A percentile compares a stretch with the other conserved stretches of the same genome.
These are phyloP conservation scores for Rhinocladiella similis DNA, from an alignment of 2,329 filamentous ascomycete species.

Conservation along the genomic window DNA sequence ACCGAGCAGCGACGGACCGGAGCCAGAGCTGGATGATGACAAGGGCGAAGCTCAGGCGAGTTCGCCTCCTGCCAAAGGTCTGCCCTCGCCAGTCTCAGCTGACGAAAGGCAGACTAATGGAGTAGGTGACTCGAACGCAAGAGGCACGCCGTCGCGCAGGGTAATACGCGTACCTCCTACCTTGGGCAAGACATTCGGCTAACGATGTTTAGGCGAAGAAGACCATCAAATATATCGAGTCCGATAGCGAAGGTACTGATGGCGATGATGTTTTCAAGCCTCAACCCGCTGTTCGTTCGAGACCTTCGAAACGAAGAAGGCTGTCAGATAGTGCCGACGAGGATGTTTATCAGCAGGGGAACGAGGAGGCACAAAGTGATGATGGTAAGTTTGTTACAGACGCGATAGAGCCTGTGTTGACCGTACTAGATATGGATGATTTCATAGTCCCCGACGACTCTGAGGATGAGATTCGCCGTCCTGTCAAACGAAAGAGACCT, in stretches of 20 bases:
- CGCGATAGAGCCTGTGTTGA: not conserved
- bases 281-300: conserved; percentile 45
- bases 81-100: conserved; percentile 46
- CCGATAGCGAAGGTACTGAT: conserved; percentile 68
- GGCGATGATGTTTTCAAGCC: conserved; percentile 70
- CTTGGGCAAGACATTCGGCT: conserved; percentile 2
- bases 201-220: conserved; percentile 50
- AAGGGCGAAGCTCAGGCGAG: conserved; percentile 36
- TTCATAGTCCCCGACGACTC: conserved; percentile 88
- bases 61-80: conserved; percentile 53
- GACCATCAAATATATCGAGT: conserved; percentile 78
- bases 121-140: conserved; percentile 37
- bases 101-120: conserved; percentile 34
- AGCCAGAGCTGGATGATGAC: conserved; percentile 65
- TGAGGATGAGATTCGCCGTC: conserved; percentile 62
- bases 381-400: conserved; percentile 33
- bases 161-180: conserved; percentile 46
- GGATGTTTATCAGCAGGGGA: conserved; percentile 68
- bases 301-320: conserved; percentile 57
- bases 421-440: conserved; percentile 69
- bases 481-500: conserved; percentile 71
- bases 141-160: conserved; percentile 78
- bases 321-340: conserved; percentile 66
- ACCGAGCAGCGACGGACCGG: conserved; percentile 75
- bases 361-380: conserved; percentile 57